These are phyloP conservation scores for Capsicum pubescens DNA, from an alignment of 257 asterid genomes.

Conservation along the genomic window DNA sequence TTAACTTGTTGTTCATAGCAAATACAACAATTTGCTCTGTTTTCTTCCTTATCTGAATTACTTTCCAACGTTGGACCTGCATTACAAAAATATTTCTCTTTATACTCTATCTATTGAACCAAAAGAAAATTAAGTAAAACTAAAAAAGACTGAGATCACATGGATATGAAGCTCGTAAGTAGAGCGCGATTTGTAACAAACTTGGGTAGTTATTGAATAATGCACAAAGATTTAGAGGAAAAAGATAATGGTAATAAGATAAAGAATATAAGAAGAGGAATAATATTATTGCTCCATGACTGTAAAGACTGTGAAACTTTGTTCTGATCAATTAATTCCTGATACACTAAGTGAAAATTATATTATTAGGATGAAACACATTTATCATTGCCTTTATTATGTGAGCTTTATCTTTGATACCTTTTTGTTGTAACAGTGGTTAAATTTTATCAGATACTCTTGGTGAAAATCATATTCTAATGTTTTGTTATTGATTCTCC, in stretches of 20 bases:
- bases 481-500: not conserved
- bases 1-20: conserved; percentile 73
- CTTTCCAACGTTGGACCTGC: conserved; percentile 57
- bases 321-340: conserved; percentile 41
- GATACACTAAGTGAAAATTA: not conserved
- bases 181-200: not conserved
- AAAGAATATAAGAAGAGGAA: not conserved
- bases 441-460: not conserved
- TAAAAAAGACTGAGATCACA: not conserved
- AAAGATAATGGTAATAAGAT: not conserved
- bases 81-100: not conserved
- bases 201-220: not conserved
- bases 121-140: not conserved
- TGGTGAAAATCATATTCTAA: not conserved
- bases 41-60: conserved; percentile 36
- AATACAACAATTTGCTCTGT: conserved; percentile 59
- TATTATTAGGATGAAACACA: not conserved
- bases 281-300: conserved; percentile 55
- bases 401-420: not conserved
- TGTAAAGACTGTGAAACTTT: conserved; percentile 37
- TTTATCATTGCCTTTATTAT: not conserved
- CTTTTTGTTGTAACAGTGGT: not conserved
- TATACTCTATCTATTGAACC: not conserved
- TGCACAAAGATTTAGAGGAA: not conserved
- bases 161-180: not conserved